phyloP scores from a whole-genome alignment of 2,329 filamentous ascomycete species.

The Xylariaceae sp. region DNA sequence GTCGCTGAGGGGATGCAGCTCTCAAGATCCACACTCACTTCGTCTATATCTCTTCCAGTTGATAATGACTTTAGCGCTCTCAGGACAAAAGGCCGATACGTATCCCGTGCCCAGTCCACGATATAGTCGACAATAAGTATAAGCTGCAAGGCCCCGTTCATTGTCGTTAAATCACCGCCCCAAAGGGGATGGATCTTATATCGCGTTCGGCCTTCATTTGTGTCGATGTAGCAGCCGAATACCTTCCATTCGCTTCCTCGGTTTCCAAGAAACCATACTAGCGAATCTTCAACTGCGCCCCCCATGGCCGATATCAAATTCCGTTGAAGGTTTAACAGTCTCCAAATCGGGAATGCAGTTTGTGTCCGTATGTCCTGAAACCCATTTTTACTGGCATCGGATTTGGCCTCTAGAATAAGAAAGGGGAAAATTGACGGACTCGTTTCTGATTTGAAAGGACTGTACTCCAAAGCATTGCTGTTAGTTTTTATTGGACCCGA shows the following conservation, averaged over 20 bases:
- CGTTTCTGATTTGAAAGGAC: too few relatives aligned
- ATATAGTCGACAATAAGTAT: conserved; percentile 18
- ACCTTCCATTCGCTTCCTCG: conserved; percentile 17
- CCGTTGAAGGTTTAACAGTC: conserved; percentile 15
- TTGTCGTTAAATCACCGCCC: conserved; percentile 10
- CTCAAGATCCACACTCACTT: too few relatives aligned
- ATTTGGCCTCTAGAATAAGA: conserved; percentile 1
- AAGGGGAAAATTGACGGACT: too few relatives aligned
- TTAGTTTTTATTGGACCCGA: too few relatives aligned
- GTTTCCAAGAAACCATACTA: conserved; percentile 15
- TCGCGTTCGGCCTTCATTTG: neutral
- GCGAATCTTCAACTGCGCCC: conserved; percentile 1
- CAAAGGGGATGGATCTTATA: conserved; percentile 16
- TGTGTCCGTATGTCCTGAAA: conserved; percentile 24
- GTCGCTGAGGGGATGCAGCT: too few relatives aligned
- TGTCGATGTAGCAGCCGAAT: conserved; percentile 13
- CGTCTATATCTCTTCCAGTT: too few relatives aligned
- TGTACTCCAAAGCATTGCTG: too few relatives aligned
- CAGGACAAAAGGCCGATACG: too few relatives aligned
- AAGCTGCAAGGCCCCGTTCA: conserved; percentile 11
- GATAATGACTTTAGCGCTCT: too few relatives aligned
- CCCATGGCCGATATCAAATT: neutral
- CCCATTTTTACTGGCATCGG: conserved; percentile 11
- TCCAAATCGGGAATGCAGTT: conserved; percentile 24
- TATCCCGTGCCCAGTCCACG: conserved; percentile 15